Base-by-base conservation (phyloP, 495 filamentous ascomycete genomes). In the Penicillium paradoxum region DNA sequence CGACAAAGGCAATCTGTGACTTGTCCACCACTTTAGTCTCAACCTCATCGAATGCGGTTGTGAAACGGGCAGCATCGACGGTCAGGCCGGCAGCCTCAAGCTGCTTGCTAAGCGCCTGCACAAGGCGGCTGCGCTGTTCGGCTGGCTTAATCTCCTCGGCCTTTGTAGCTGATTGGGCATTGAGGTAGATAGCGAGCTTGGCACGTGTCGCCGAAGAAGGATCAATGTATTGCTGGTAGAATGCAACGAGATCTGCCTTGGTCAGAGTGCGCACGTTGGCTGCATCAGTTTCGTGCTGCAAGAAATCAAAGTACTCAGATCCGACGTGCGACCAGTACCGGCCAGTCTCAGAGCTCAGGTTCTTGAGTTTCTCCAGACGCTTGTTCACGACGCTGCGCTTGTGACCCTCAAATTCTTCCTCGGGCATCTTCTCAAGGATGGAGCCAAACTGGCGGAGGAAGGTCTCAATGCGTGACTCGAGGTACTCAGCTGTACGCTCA, bases 351-450 rank as follows among this genome's bases (percentile, higher is more conserved):
- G 92, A 90, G 43, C 81, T 77, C 54, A 99, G 72, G 61, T 95
- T 95, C 79, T 97, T 97, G 59, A 95, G 71, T 69, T 91, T 95
- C 73, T 99, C 95, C 22, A 95, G 74, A 14, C 89, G 75, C 75
- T 89, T 91, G 56, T 87, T 90, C 62, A 97, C 86, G 38, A 97
- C 74, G 62, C 90, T 95, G 39, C 88, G 81, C 73, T 95, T 95
- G 71, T 97, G 89, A 27, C 79, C 83, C 64, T 96, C 89, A 59
- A 99, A 97, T 15, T 95, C 90, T 3, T 85, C 78, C 19, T 90
- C 83, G 17, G 78, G 76, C 90, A 97, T 96, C 19, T 83, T 75
- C 49, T 83, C 75, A 21, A 99, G 72, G 7, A 68, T 80, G 32
- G 76, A 71, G 24, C 75, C 81, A 53, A 89, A 90, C 14, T 70